Evolutionary conservation across 495 filamentous ascomycete species (phyloP).

Genomic region (Penicillium paxilli): DNA sequence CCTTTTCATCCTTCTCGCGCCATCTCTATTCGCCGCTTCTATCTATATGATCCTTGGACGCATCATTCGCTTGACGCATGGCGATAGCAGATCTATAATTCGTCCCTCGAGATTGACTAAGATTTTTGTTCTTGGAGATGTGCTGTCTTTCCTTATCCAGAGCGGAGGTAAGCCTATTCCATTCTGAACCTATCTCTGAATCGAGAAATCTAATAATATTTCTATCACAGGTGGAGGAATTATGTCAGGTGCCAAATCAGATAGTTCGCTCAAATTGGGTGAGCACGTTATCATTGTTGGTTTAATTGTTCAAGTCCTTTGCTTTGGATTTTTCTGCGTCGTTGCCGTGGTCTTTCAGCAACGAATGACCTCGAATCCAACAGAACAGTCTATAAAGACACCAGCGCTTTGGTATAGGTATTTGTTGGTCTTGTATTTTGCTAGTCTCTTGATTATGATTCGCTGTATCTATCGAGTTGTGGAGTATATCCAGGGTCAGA

Average conservation of each 20-base stretch:
- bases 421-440: slow-evolving; percentile 49
- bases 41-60: slow-evolving; percentile 59
- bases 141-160: slow-evolving; percentile 27
- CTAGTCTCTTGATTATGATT: slow-evolving; percentile 56
- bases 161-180: slow-evolving; percentile 8
- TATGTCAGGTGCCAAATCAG: slow-evolving; percentile 13
- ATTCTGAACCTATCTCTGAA: neutral
- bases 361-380: slow-evolving; percentile 29
- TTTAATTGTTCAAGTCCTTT: slow-evolving; percentile 40
- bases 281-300: slow-evolving; percentile 44
- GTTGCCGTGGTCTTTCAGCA: slow-evolving; percentile 33
- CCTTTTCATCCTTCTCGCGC: slow-evolving; percentile 9
- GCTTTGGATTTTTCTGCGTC: slow-evolving; percentile 44
- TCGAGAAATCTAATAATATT: neutral
- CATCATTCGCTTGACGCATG: slow-evolving; percentile 43
- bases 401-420: slow-evolving; percentile 43
- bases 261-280: slow-evolving; percentile 22
- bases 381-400: slow-evolving; percentile 1
- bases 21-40: slow-evolving; percentile 30
- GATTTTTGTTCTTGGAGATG: slow-evolving; percentile 32
- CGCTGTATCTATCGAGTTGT: slow-evolving; percentile 61
- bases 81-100: slow-evolving; percentile 28
- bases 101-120: slow-evolving; percentile 19
- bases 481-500: slow-evolving; percentile 59
- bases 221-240: slow-evolving; percentile 26